Evolutionary conservation across 108 stramenopile species (phyloP), one percentile per base, ranked within the genome.

Genomic region (Mayamaea pseudoterrestris): DNA sequence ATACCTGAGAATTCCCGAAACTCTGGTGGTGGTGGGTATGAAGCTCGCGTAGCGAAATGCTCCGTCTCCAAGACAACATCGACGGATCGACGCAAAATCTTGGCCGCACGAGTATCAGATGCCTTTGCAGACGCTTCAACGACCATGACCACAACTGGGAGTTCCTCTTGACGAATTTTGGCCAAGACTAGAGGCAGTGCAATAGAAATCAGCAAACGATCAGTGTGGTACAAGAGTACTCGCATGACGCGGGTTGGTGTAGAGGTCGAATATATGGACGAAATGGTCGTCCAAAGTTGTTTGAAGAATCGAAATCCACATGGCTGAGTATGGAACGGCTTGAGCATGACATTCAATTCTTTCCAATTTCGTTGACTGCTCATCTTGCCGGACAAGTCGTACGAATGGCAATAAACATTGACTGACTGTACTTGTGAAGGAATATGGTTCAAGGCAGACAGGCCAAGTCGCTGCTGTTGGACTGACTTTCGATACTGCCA

Each of bases 401-500:
- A 90, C 12, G 87, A 90, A 53, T 84, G 80, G 41, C 82, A 90
- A 49, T 66, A 82, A 0, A 78, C 62, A 14, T 75, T 63, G 8
- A 44, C 9, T 21, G 30, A 34, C 55, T 50, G 8, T 3, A 8
- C 8, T 39, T 20, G 37, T 18, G 37, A 39, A 6, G 37, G 5
- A 8, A 5, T 8, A 8, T 3, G 16, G 37, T 52, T 34, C n/a
- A 20, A 24, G n/a, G 40, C 29, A 21, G 35, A 3, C 9, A 55
- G 47, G 31, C 75, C 85, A 20, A 59, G 60, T 0, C 81, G 73
- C 40, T 78, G 59, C 31, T 68, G 56, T 56, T 89, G 87, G 3
- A 89, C 66, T 4, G 79, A 79, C 42, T 65, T 68, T 44, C 75
- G 72, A 47, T 89, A 89, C 47, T 89, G 87, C 87, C 87, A 89